Evolutionary conservation across 2,329 filamentous ascomycete species (phyloP).

Genomic region (Colletotrichum chlorophyti): DNA sequence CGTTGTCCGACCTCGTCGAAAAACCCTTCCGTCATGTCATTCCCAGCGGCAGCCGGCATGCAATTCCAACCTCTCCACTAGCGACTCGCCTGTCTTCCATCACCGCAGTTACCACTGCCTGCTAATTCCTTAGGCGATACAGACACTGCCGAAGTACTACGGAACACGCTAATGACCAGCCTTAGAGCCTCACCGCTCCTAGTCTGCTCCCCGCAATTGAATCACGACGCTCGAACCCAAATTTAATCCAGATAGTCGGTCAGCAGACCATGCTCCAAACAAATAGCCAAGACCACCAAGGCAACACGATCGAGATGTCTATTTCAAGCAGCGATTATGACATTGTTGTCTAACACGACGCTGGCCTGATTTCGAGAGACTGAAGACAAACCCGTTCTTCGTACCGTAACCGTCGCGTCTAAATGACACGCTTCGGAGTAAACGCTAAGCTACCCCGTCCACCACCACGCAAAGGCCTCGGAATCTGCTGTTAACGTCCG

Average conservation of each 20-base stretch:
- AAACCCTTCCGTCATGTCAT: constrained; percentile 14
- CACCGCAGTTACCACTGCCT: constrained; percentile 15
- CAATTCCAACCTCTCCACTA: constrained; percentile 14
- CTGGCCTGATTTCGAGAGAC: not conserved
- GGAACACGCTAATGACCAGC: constrained; percentile 21
- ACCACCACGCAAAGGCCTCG: too few species aligned
- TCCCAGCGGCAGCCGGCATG: constrained; percentile 9
- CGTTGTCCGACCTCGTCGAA: too few species aligned
- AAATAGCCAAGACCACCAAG: not conserved
- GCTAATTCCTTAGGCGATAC: constrained; percentile 24
- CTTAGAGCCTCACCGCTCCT: constrained; percentile 27
- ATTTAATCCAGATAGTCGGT: constrained; percentile 6
- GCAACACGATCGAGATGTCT: not conserved
- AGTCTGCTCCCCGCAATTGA: constrained; percentile 8
- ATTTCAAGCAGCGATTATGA: not conserved
- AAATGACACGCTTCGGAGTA: not conserved
- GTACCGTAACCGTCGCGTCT: not conserved
- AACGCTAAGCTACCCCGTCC: not conserved
- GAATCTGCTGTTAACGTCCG: constrained; percentile 11
- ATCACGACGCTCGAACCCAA: constrained; percentile 1
- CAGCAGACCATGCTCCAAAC: constrained; percentile 13
- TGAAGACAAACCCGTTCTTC: not conserved
- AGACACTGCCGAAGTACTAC: constrained; percentile 4
- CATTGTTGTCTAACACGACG: not conserved
- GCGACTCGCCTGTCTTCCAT: not conserved